These are phyloP conservation scores for Phytophthora citrophthora DNA, from an alignment of 352 stramenopile genomes.

Conservation along the genomic window DNA sequence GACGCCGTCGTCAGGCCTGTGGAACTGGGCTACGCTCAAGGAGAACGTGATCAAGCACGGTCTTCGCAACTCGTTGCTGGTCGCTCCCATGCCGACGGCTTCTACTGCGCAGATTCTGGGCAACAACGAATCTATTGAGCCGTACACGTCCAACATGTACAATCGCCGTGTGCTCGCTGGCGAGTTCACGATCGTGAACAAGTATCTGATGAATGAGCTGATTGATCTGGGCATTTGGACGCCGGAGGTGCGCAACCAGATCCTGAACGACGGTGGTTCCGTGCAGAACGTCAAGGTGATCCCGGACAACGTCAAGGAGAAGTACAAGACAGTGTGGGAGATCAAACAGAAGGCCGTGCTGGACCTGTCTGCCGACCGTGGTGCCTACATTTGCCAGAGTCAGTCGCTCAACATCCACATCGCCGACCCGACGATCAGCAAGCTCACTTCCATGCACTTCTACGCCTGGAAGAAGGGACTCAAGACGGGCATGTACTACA, in stretches of 20 bases:
- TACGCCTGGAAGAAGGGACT: slow-evolving; percentile 99
- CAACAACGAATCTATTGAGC: slow-evolving; percentile 99
- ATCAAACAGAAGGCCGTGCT: slow-evolving; percentile 98
- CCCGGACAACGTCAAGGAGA: slow-evolving; percentile 87
- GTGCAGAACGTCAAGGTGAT: slow-evolving; percentile 93
- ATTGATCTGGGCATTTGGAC: slow-evolving; percentile 97
- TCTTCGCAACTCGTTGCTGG: slow-evolving; percentile 98
- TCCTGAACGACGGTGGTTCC: slow-evolving; percentile 97
- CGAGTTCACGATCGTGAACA: slow-evolving; percentile 99
- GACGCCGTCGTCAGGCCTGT: slow-evolving; percentile 90
- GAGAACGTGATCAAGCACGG: slow-evolving; percentile 94
- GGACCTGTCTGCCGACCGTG: slow-evolving; percentile 98
- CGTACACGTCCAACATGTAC: slow-evolving; percentile 99
- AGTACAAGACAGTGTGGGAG: slow-evolving; percentile 99
- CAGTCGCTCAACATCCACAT: slow-evolving; percentile 99
- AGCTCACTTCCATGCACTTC: slow-evolving; percentile 99
- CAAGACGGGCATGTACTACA: slow-evolving; percentile 99
- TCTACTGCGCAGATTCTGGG: slow-evolving; percentile 99
- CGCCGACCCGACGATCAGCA: slow-evolving; percentile 96
- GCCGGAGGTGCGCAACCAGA: slow-evolving; percentile 97
- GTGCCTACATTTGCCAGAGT: slow-evolving; percentile 98
- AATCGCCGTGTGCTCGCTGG: slow-evolving; percentile 98
- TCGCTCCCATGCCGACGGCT: slow-evolving; percentile 99
- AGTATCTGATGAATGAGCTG: slow-evolving; percentile 98
- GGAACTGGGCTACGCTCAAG: slow-evolving; percentile 96